A percentile compares a stretch with the other conserved stretches of the same genome.
phyloP scores from a whole-genome alignment of 306 rosid species.

The Canavalia gladiata region DNA sequence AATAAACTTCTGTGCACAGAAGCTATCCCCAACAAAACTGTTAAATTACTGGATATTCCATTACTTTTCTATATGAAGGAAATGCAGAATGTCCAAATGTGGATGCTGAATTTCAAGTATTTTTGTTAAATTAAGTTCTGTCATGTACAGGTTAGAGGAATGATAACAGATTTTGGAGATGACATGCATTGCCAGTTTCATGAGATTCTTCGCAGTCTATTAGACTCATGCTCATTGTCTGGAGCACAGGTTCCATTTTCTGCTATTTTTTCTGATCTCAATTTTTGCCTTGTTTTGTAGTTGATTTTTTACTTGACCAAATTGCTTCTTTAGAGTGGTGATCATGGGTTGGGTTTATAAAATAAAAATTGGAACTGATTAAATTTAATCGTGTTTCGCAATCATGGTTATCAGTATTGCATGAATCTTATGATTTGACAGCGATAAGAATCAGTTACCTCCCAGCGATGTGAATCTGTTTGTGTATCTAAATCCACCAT shows the following conservation, averaged over 20 bases:
- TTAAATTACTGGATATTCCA: background rate
- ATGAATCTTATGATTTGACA: no score
- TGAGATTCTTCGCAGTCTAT: conserved; percentile 90
- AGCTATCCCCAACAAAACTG: background rate
- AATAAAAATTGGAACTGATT: no score
- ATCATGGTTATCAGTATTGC: no score
- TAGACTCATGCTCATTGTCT: conserved; percentile 85
- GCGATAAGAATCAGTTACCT: no score
- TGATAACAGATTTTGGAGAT: conserved; percentile 93
- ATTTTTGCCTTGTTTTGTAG: conserved; percentile 5
- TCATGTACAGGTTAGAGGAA: conserved; percentile 75
- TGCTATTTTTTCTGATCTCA: conserved; percentile 18
- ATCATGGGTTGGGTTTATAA: background rate
- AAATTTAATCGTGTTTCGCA: no score
- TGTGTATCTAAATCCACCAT: no score
- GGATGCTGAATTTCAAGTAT: conserved; percentile 18
- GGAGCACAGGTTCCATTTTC: conserved; percentile 79
- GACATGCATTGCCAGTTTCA: conserved; percentile 96
- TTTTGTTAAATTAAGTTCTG: conserved; percentile 20
- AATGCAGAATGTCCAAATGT: background rate
- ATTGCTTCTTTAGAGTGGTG: background rate
- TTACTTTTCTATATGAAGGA: background rate
- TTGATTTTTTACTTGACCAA: conserved; percentile 1
- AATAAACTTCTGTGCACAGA: background rate
- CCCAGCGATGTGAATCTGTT: no score